phyloP scores from a whole-genome alignment of 495 filamentous ascomycete genomes.

The Penicillium tannophilum region DNA sequence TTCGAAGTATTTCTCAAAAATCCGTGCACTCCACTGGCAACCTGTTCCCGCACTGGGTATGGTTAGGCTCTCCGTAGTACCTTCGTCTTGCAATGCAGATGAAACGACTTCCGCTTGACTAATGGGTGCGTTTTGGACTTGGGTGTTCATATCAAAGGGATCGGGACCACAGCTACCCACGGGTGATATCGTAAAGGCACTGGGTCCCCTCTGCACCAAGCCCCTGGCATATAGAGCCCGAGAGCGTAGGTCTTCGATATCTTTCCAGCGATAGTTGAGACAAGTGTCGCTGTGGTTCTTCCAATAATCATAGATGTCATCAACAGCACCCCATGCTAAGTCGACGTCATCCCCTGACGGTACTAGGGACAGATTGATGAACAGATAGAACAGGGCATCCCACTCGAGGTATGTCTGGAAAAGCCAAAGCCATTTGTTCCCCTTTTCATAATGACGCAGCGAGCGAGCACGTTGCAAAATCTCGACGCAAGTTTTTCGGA shows the following conservation, averaged over 20 bases:
- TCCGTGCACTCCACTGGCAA: slow-evolving; percentile 23
- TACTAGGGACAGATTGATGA: slow-evolving; percentile 64
- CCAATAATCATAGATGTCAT: slow-evolving; percentile 24
- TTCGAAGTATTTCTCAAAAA: slow-evolving; percentile 22
- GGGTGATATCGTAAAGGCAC: not conserved
- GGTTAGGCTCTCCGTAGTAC: too few relatives aligned
- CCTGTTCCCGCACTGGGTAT: slow-evolving; percentile 20
- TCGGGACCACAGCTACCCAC: not conserved
- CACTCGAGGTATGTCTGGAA: slow-evolving; percentile 78
- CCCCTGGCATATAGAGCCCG: slow-evolving; percentile 16
- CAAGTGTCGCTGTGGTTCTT: slow-evolving; percentile 5
- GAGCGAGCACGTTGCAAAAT: slow-evolving; percentile 51
- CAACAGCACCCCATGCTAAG: slow-evolving; percentile 16
- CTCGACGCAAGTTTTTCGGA: slow-evolving; percentile 41
- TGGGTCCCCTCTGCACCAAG: not conserved
- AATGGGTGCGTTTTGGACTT: too few relatives aligned
- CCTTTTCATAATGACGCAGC: slow-evolving; percentile 19
- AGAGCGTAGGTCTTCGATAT: slow-evolving; percentile 19
- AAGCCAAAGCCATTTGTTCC: slow-evolving; percentile 48
- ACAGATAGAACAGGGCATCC: slow-evolving; percentile 69
- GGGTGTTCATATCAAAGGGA: not conserved
- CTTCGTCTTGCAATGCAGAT: not conserved
- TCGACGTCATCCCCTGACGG: not conserved
- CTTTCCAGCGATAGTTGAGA: slow-evolving; percentile 14
- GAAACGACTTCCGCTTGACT: not conserved